phyloP scores from a whole-genome alignment of 2,329 filamentous ascomycete genomes.

The Scolecobasidium constrictum region DNA sequence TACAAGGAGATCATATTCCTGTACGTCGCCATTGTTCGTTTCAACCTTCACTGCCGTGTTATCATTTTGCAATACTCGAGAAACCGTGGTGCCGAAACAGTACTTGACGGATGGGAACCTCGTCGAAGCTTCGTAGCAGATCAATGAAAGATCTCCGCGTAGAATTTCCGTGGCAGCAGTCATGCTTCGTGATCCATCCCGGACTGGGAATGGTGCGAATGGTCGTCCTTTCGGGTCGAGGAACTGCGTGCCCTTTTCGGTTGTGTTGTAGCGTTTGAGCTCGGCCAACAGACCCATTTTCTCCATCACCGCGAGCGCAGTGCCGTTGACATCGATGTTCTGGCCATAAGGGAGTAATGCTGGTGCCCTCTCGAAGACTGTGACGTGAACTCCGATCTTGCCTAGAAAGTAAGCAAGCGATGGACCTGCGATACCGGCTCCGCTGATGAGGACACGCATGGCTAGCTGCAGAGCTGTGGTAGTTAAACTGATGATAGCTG shows the following conservation, averaged over 20 bases:
- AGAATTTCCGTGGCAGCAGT: constrained; percentile 51
- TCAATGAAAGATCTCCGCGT: constrained; percentile 38
- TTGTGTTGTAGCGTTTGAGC: constrained; percentile 28
- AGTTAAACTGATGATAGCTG: too few relatives aligned
- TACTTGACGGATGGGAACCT: constrained; percentile 20
- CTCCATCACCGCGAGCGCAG: constrained; percentile 39
- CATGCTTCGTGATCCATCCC: constrained; percentile 21
- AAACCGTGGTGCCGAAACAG: constrained; percentile 22
- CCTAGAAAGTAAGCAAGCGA: constrained; percentile 8
- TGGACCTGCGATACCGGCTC: constrained; percentile 7
- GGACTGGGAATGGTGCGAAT: constrained; percentile 8
- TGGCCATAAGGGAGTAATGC: constrained; percentile 36
- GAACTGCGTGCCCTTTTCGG: constrained; percentile 38
- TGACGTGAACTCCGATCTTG: constrained; percentile 15
- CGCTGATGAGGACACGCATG: constrained; percentile 9
- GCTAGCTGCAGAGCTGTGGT: too few relatives aligned
- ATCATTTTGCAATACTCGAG: constrained; percentile 17
- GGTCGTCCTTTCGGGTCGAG: constrained; percentile 25
- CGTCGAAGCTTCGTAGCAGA: constrained; percentile 11
- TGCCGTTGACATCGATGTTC: constrained; percentile 44
- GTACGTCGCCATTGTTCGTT: constrained; percentile 10
- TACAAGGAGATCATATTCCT: constrained; percentile 15
- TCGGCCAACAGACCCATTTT: constrained; percentile 40
- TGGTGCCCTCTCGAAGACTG: constrained; percentile 32
- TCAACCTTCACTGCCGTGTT: constrained; percentile 12